Evolutionary conservation across 108 stramenopile species (phyloP).

Genomic region (Cafeteria roenbergensis): DNA sequence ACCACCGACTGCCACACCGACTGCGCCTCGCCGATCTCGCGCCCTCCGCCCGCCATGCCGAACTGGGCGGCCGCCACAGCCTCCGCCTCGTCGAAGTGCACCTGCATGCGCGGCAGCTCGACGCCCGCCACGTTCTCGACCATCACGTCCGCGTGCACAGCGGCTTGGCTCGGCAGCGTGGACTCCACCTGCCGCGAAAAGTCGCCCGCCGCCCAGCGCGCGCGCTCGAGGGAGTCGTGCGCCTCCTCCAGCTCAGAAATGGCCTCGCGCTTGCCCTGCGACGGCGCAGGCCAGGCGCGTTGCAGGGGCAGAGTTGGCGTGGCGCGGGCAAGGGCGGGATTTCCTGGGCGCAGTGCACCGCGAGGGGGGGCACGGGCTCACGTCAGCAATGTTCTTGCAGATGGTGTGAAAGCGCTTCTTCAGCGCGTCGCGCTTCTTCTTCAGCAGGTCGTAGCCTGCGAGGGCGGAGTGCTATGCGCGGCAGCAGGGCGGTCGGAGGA

Average conservation of each 20-base stretch:
- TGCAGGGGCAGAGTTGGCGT: no score
- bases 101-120: conserved; percentile 43
- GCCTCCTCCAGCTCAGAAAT: neutral
- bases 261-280: neutral
- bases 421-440: conserved; percentile 52
- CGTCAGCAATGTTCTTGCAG: conserved; percentile 33
- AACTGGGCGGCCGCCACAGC: conserved; percentile 19
- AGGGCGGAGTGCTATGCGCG: no score
- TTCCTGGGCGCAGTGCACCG: no score
- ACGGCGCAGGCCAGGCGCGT: neutral
- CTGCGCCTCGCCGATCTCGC: conserved; percentile 30
- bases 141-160: conserved; percentile 17
- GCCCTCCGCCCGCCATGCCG: conserved; percentile 44
- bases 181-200: conserved; percentile 26
- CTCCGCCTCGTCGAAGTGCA: conserved; percentile 17
- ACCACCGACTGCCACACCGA: conserved; percentile 37
- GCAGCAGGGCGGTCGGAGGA: no score
- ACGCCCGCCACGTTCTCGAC: conserved; percentile 53
- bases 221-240: neutral
- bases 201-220: conserved; percentile 38
- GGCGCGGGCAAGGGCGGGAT: no score
- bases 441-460: conserved; percentile 46
- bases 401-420: conserved; percentile 38
- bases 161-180: conserved; percentile 3
- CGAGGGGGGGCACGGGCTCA: conserved; percentile 31